Evolutionary conservation across 2,329 filamentous ascomycete genomes (phyloP).

Genomic region (Ophiostoma sp.): DNA sequence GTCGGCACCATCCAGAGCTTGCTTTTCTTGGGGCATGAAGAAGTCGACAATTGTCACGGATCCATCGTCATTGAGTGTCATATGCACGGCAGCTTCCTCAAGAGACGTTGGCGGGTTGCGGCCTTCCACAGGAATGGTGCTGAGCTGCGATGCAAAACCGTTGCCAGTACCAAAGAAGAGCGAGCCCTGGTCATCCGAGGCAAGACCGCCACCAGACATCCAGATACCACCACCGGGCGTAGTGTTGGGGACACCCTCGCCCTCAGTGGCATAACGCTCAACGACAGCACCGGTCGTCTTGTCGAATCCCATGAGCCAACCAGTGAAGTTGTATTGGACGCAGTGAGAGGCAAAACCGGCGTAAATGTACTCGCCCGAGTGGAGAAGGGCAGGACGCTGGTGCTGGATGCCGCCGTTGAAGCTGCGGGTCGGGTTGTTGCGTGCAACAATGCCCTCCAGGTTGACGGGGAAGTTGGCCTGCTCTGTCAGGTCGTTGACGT

Average conservation of each 20-base stretch:
- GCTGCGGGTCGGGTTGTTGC: conserved; percentile 47
- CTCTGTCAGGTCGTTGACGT: conserved; percentile 46
- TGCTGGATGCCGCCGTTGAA: conserved; percentile 52
- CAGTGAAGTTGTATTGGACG: conserved; percentile 53
- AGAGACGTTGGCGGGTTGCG: conserved; percentile 47
- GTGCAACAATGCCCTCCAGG: conserved; percentile 45
- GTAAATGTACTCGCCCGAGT: conserved; percentile 49
- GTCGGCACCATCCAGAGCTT: conserved; percentile 50
- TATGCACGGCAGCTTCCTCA: conserved; percentile 52
- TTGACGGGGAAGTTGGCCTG: conserved; percentile 44
- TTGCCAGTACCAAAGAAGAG: conserved; percentile 52
- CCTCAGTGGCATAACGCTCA: conserved; percentile 47
- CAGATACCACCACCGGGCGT: conserved; percentile 47
- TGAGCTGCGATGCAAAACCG: conserved; percentile 49
- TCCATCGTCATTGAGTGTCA: conserved; percentile 47
- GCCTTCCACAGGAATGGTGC: conserved; percentile 45
- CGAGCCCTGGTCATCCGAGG: conserved; percentile 48
- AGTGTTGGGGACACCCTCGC: conserved; percentile 43
- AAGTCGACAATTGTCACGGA: conserved; percentile 48
- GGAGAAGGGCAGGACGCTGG: conserved; percentile 48
- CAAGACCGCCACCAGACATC: conserved; percentile 52
- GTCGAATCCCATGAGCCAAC: conserved; percentile 51
- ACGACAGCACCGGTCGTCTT: conserved; percentile 47
- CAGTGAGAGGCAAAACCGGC: conserved; percentile 54
- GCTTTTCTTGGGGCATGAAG: conserved; percentile 53